Percentiles rank a stretch among this genome's conserved stretches.
Conservation (phyloP, 2,329 filamentous ascomycete genomes). For the Aspergillus sojae region DNA sequence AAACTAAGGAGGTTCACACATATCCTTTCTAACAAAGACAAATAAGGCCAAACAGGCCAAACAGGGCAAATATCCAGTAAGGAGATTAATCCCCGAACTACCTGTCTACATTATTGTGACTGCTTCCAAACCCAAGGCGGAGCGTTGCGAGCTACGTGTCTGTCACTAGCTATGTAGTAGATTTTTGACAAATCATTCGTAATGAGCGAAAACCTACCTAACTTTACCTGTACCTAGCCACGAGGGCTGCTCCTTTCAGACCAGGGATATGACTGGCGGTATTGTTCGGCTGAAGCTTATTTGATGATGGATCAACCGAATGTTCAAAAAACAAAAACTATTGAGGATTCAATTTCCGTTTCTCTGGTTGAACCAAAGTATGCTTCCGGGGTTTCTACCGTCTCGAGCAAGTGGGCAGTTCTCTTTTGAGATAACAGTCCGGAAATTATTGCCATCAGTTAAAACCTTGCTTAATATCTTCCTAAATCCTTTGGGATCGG, state of each 20-base stretch:
- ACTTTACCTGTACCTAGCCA: constrained; percentile 13
- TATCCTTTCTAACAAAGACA: not conserved
- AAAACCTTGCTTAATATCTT: constrained; percentile 8
- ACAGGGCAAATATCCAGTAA: not conserved
- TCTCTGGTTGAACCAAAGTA: constrained; percentile 18
- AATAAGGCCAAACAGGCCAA: not conserved
- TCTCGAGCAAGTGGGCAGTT: constrained; percentile 15
- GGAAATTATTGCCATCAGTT: constrained; percentile 12
- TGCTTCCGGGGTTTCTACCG: constrained; percentile 12
- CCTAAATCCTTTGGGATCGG: not conserved
- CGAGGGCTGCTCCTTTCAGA: constrained; percentile 15
- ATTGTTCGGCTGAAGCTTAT: constrained; percentile 13
- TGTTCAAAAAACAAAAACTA: not conserved
- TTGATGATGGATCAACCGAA: constrained; percentile 1
- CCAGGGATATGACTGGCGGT: constrained; percentile 4
- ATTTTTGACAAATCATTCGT: constrained; percentile 17
- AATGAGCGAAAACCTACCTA: constrained; percentile 4
- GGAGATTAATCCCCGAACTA: not conserved
- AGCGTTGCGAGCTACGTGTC: not conserved
- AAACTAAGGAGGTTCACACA: not conserved
- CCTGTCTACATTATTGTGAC: not conserved
- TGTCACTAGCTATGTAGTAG: not conserved
- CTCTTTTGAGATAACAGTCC: constrained; percentile 19
- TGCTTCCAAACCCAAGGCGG: not conserved
- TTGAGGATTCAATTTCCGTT: constrained; percentile 8